phyloP scores from a whole-genome alignment of 2,329 filamentous ascomycete species.

The Sclerotinia spermophila region DNA sequence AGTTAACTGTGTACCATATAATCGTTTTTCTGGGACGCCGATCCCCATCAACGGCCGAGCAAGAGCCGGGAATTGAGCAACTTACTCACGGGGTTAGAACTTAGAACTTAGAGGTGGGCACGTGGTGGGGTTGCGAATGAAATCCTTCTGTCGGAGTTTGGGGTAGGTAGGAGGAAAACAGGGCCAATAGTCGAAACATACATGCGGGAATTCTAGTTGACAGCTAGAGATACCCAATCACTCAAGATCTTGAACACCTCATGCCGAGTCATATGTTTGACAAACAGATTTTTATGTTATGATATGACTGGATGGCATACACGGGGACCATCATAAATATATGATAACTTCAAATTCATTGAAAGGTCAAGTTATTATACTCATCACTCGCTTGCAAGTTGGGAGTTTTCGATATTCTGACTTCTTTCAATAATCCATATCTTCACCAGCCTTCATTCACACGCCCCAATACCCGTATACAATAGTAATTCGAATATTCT shows the following conservation, averaged over 20 bases:
- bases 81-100: background rate
- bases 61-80: background rate
- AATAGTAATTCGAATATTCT: fast-evolving
- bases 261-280: background rate
- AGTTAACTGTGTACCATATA: background rate
- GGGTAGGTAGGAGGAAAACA: background rate
- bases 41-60: background rate
- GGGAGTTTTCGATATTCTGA: no score
- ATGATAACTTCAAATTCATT: background rate
- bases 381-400: no score
- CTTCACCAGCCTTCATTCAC: background rate
- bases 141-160: background rate
- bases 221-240: background rate
- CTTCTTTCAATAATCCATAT: no score
- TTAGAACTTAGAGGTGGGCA: no score
- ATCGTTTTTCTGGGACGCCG: background rate
- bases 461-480: background rate
- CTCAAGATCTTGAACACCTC: background rate
- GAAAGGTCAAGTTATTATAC: background rate
- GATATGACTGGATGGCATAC: background rate
- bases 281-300: background rate
- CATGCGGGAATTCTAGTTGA: background rate
- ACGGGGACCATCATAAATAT: no score
- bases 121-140: background rate
- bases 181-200: background rate